Base-by-base conservation (phyloP, 2,329 filamentous ascomycete genomes). In the Mollisia scopiformis region DNA sequence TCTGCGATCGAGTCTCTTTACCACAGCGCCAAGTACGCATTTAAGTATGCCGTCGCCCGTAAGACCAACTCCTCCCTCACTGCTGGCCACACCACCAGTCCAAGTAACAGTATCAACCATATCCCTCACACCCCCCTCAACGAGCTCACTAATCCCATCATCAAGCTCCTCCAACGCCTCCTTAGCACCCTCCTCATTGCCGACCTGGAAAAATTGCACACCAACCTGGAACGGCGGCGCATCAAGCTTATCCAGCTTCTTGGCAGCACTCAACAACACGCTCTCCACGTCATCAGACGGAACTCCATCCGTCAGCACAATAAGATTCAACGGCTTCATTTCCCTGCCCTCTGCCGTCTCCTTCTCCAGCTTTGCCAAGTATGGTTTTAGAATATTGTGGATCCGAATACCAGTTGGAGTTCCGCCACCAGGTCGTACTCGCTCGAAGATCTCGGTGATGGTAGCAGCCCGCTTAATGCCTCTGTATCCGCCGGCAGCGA, bases 191-290 rank as follows among this genome's bases (percentile, higher is more conserved):
- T 77, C 72, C 68, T 96, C 91, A 53, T 84, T 82, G 59, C 95
- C 94, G 47, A 98, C 90, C 76, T 97, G 94, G 80, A 98, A 96
- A 79, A 98, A 98, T 75, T 98, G 94, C 59, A 98, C 86, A 33
- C 94, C 94, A 8, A 97, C 80, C 78, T 98, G 95, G 80, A 90
- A 90, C 0, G 88, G 82, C 3, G 89, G 86, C 0, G 92, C 92
- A 8, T 88, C 82, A 7, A 90, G 74, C 55, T 76, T 76, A 70
- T 95, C 89, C 31, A 98, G 84, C 71, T 85, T 87, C 74, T 82
- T 82, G 0, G 93, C 94, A 0, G 85, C 80, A 3, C 77, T 74
- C 41, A 91, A 79, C 51, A 98, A 86, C 27, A 88, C 81, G 7
- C 80, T 81, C 74, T 93, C 90, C 0, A 90, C 87, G 66, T 96